phyloP scores from a whole-genome alignment of 305 asterid genomes.

The Striga hermonthica region DNA sequence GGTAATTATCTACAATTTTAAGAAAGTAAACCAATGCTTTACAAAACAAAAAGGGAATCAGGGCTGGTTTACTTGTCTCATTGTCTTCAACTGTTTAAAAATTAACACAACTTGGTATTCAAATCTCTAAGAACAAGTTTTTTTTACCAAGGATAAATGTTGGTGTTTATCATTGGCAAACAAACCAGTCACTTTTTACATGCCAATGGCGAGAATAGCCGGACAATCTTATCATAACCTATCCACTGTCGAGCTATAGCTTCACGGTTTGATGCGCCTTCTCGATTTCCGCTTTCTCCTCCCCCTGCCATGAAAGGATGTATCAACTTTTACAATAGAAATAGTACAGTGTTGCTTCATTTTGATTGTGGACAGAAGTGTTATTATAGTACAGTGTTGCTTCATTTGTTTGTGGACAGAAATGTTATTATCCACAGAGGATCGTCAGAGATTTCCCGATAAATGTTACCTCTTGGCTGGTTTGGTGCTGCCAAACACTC shows the following conservation, averaged over 20 bases:
- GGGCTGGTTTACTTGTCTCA: too few species aligned
- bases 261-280: constrained; percentile 37
- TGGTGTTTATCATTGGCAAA: background rate
- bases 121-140: background rate
- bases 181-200: background rate
- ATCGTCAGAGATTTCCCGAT: background rate
- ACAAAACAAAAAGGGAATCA: too few species aligned
- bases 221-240: too few species aligned
- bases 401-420: background rate
- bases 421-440: background rate
- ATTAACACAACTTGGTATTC: background rate
- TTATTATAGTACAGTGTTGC: background rate
- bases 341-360: background rate
- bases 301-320: constrained; percentile 43
- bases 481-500: constrained; percentile 64
- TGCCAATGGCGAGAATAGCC: too few species aligned
- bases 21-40: too few species aligned
- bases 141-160: too few species aligned
- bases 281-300: constrained; percentile 47
- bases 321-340: background rate
- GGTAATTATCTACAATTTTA: too few species aligned
- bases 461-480: constrained; percentile 57
- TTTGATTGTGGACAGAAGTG: background rate
- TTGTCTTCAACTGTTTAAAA: too few species aligned
- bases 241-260: background rate